Evolutionary conservation across 2,329 filamentous ascomycete species (phyloP).

Genomic region (Colletotrichum sp.): DNA sequence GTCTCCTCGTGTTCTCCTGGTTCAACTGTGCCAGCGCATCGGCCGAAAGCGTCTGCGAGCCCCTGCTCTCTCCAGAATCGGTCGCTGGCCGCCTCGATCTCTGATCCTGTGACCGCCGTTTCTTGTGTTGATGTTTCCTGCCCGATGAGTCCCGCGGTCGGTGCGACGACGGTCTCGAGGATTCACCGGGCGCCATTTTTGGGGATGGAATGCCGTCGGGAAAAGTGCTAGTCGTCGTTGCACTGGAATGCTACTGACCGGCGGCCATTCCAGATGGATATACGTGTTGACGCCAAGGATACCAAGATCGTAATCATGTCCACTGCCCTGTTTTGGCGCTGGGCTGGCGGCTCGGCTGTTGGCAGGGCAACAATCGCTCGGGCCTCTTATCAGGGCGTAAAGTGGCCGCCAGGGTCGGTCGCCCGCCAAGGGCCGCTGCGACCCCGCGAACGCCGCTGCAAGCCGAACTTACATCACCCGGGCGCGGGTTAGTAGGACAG

Average conservation of each 20-base stretch:
- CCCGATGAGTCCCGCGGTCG: conserved; percentile 33
- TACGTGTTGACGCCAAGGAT: conserved; percentile 10
- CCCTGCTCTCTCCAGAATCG: conserved; percentile 37
- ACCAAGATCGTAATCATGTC: conserved; percentile 15
- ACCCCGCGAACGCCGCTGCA: conserved; percentile 26
- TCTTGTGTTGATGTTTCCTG: conserved; percentile 41
- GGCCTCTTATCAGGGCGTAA: conserved; percentile 27
- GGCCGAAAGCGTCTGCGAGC: conserved; percentile 41
- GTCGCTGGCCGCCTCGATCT: conserved; percentile 35
- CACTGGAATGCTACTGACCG: conserved; percentile 1
- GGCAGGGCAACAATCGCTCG: conserved; percentile 44
- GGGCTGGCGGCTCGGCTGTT: conserved; percentile 34
- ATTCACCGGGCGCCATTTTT: conserved; percentile 40
- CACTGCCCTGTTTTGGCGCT: conserved; percentile 23
- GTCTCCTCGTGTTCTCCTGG: conserved; percentile 57
- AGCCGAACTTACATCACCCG: conserved; percentile 26
- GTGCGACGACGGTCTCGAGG: conserved; percentile 34
- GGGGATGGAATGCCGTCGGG: conserved; percentile 27
- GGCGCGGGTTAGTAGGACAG: conserved; percentile 1
- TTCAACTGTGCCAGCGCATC: conserved; percentile 72
- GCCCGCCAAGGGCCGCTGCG: conserved; percentile 7
- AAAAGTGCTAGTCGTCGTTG: background rate
- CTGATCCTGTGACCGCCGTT: conserved; percentile 33
- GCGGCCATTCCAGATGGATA: background rate
- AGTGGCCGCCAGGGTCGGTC: conserved; percentile 1